These are phyloP conservation scores for Mesembryanthemum crystallinum DNA, from an alignment of 148 eudicot species.

Conservation along the genomic window DNA sequence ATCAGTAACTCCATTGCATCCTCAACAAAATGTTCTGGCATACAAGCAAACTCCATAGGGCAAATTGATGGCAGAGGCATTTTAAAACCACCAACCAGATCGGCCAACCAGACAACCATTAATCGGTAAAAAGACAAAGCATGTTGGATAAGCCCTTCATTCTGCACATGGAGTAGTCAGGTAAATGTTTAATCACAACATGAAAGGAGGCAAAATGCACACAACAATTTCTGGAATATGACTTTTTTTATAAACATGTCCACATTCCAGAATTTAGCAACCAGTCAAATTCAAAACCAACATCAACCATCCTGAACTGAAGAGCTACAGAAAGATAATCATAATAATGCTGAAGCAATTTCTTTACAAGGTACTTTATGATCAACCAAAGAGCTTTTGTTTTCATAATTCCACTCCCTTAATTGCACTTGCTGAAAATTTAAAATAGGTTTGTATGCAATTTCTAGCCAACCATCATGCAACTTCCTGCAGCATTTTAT, in stretches of 20 bases:
- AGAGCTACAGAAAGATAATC: neutral
- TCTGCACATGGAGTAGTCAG: conserved; percentile 35
- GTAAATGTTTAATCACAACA: neutral
- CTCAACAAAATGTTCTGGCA: conserved; percentile 98
- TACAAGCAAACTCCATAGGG: conserved; percentile 86
- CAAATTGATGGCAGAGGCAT: conserved; percentile 82
- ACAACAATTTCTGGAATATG: neutral
- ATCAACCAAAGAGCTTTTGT: neutral
- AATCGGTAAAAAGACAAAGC: conserved; percentile 84
- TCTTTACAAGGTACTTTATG: neutral
- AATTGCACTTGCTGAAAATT: neutral
- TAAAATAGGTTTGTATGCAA: neutral
- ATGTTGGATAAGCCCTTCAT: conserved; percentile 70
- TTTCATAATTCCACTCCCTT: neutral
- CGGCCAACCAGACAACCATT: conserved; percentile 89
- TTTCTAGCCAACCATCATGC: neutral
- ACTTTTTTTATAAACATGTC: neutral
- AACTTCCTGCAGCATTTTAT: neutral
- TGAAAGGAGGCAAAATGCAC: neutral
- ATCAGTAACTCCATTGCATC: conserved; percentile 97
- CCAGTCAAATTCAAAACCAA: neutral
- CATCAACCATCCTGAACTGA: neutral
- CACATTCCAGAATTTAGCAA: neutral
- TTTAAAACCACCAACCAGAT: conserved; percentile 81
- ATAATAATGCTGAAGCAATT: neutral